Evolutionary conservation across 2,329 filamentous ascomycete genomes (phyloP).

Genomic region (Fusarium sp.): DNA sequence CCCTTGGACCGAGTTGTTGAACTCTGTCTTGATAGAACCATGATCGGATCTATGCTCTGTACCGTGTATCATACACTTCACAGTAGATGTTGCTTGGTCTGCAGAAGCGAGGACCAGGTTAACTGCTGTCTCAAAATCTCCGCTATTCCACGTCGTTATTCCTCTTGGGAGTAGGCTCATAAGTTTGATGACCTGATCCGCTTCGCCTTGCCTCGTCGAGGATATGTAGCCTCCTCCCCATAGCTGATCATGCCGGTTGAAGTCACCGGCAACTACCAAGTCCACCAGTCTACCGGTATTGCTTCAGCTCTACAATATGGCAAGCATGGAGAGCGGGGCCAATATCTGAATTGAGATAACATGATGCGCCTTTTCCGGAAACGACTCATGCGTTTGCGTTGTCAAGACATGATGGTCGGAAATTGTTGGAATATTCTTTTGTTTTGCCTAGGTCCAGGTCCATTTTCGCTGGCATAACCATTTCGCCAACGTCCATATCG

Average conservation of each 20-base stretch:
- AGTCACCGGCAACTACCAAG: not conserved
- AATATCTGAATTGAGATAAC: constrained; percentile 11
- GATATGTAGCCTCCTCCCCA: not conserved
- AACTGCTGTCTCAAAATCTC: not conserved
- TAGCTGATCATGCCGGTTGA: not conserved
- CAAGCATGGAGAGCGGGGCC: constrained; percentile 33
- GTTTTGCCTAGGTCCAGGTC: not conserved
- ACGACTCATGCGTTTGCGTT: constrained; percentile 17
- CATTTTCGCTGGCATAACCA: constrained; percentile 8
- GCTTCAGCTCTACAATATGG: constrained; percentile 34
- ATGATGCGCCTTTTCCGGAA: constrained; percentile 24
- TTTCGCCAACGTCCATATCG: not conserved
- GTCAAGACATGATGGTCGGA: constrained; percentile 4
- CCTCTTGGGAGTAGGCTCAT: not conserved
- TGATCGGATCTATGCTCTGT: constrained; percentile 11
- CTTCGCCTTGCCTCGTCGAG: not conserved
- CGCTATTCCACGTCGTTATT: not conserved
- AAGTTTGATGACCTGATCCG: not conserved
- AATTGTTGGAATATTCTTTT: not conserved
- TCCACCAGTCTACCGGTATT: constrained; percentile 14
- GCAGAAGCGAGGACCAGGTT: not conserved
- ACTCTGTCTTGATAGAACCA: constrained; percentile 5
- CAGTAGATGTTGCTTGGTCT: not conserved
- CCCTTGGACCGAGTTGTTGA: not conserved
- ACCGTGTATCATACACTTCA: constrained; percentile 1